A percentile compares a stretch with the other conserved stretches of the same genome.
Conservation (phyloP, 306 rosid genomes). For the Cucumis hystrix region DNA sequence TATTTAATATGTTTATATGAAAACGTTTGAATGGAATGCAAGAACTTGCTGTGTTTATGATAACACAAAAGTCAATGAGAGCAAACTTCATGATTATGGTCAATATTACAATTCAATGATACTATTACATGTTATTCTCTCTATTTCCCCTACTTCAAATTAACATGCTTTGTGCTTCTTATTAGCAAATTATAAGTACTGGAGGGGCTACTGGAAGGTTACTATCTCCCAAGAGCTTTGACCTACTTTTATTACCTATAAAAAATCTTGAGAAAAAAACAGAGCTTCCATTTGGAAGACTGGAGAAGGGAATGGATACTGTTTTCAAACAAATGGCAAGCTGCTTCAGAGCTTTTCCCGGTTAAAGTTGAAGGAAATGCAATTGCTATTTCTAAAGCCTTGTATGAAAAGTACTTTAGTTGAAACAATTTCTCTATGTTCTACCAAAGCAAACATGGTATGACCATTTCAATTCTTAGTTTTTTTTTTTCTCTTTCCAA, state of each 20-base stretch:
- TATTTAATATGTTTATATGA: no score
- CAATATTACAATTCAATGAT: slow-evolving; percentile 8
- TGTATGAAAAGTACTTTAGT: slow-evolving; percentile 44
- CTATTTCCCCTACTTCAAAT: background rate
- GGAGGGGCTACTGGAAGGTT: slow-evolving; percentile 71
- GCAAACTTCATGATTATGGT: slow-evolving; percentile 94
- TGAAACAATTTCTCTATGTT: background rate
- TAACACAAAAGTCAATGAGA: slow-evolving; percentile 47
- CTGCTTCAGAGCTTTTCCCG: slow-evolving; percentile 51
- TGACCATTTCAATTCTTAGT: background rate
- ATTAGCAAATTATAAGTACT: slow-evolving; percentile 72
- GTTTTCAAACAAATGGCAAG: slow-evolving; percentile 78
- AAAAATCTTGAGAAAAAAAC: slow-evolving; percentile 44
- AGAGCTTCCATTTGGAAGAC: slow-evolving; percentile 41
- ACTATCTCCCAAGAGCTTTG: slow-evolving; percentile 85
- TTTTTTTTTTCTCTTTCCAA: background rate
- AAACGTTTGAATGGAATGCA: slow-evolving; percentile 98
- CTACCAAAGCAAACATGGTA: background rate
- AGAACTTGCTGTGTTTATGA: slow-evolving; percentile 94
- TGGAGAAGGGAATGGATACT: slow-evolving; percentile 85
- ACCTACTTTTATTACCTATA: slow-evolving; percentile 44
- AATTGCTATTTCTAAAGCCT: slow-evolving; percentile 42
- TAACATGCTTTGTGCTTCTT: background rate
- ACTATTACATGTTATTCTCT: background rate
- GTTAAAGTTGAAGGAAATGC: slow-evolving; percentile 61